Evolutionary conservation across 1,284 basidiomycete genomes (phyloP), one percentile per base, ranked within the genome.

Genomic region (Kalmanozyma brasiliensis): DNA sequence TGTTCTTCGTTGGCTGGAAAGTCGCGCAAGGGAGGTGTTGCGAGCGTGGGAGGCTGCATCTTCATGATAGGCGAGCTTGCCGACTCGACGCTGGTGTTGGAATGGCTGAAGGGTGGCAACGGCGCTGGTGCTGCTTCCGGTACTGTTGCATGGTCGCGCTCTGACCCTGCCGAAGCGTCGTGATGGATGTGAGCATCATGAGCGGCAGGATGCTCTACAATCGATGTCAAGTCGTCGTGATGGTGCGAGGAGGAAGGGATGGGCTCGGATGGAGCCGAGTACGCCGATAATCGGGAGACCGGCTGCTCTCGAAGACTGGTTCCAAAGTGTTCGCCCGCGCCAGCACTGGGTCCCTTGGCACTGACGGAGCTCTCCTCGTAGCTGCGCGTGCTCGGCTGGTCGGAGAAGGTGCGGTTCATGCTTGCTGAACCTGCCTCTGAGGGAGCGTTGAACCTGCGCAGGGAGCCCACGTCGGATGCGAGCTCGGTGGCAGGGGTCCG

Each of bases 11-110:
- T 62, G 47, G 55, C 47, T 5, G 65, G 65, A 11, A 68, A 68
- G 35, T 62, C 55, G 24, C 65, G 59, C 33, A 68, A 36, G 16
- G 64, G 61, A n/a, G 63, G 57, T 8, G 52, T 56, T 6, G 41
- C 45, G 46, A 30, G 30, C 3, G 64, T 42, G 7, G 56, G 55
- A 4, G 55, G 41, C 6, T 38, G 55, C 34, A 69, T 47, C 52
- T 63, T 69, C 66, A 69, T 69, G 42, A 69, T 69, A 8, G 60
- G 60, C 10, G 66, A 69, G 48, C 52, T 49, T 10, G 53, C 30
- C 16, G 49, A 46, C 23, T 57, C 63, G 4, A 49, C 20, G 52
- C 66, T 69, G 38, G 38, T 44, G 10, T 51, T 42, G 26, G 38
- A 45, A 0, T 48, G 44, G 47, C 52, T 56, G 24, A 41, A 26